Conservation (phyloP, 2,329 filamentous ascomycete genomes). For the Hypoxylon sp. region DNA sequence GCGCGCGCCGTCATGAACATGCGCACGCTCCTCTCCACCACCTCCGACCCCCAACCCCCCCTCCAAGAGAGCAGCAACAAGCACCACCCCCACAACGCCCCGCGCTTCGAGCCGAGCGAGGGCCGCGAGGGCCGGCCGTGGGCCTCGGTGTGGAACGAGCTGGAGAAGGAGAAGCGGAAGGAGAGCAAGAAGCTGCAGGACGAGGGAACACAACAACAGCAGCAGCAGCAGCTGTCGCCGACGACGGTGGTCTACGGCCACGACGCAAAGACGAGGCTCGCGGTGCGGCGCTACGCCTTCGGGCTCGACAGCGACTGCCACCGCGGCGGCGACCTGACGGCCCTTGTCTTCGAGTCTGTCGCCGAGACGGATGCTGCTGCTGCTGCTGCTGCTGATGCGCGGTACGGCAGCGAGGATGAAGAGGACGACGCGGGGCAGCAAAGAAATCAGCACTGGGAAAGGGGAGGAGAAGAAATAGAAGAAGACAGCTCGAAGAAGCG, state of each 20-base stretch:
- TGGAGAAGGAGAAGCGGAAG: slow-evolving; percentile 49
- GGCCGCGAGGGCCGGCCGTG: slow-evolving; percentile 67
- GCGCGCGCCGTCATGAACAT: slow-evolving; percentile 91
- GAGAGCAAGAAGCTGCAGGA: background rate
- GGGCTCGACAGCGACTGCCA: slow-evolving; percentile 88
- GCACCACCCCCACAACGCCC: background rate
- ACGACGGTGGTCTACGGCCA: slow-evolving; percentile 87
- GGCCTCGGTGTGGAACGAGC: slow-evolving; percentile 68
- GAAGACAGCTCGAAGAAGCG: background rate
- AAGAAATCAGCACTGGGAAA: background rate
- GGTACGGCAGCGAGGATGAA: slow-evolving; percentile 9
- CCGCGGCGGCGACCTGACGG: slow-evolving; percentile 76
- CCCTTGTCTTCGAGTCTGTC: slow-evolving; percentile 73
- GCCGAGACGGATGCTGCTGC: background rate
- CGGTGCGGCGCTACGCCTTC: slow-evolving; percentile 71
- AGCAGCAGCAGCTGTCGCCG: too few relatives aligned
- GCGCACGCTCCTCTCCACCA: slow-evolving; percentile 66
- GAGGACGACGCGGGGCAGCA: background rate
- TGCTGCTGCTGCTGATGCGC: background rate
- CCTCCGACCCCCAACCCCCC: background rate
- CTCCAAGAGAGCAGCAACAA: too few relatives aligned
- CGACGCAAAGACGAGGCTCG: slow-evolving; percentile 76
- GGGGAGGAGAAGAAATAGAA: background rate
- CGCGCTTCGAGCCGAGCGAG: slow-evolving; percentile 49
- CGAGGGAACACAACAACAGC: too few relatives aligned